Base-by-base conservation (phyloP, 371 early-diverging fungal species). In the Apophysomyces ossiformis region DNA sequence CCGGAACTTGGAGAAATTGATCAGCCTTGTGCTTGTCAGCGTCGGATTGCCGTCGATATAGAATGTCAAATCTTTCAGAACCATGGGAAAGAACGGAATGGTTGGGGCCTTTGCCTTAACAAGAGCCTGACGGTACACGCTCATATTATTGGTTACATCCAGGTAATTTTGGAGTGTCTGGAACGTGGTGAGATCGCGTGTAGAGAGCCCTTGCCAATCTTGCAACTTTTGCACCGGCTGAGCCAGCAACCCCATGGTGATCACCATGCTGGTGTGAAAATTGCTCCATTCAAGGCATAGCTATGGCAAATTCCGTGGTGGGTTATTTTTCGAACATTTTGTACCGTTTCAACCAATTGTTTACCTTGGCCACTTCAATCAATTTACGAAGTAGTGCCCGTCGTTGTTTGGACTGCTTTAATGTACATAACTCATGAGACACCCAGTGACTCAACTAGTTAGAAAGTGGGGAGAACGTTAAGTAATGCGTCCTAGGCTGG, bases 361-460 rank as follows among this genome's bases (percentile, higher is more conserved):
- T 69, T 73, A 79, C 83, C 72, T 78, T 79, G n/a, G 82, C 73
- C 37, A 79, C 69, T 9, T 78, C 76, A 32, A 82, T 77, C 12
- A 79, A 69, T 15, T 77, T 79, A 43, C 65, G 60, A 1, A 79
- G 47, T 38, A 75, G 57, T n/a, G 35, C 54, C 35, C 78, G 69
- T 37, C 70, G 68, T 7, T 71, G 60, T 46, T 82, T 82, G 12
- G 69, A 15, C 32, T 54, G 62, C 37, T 71, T 62, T 2, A 65
- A 47, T n/a, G 61, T 67, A 58, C 65, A 65, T 8, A 79, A 50
- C 50, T 82, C 83, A 72, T 78, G 76, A 13, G 66, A 63, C n/a
- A 82, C 70, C 83, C 83, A 82, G 67, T 77, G 78, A 95, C 76
- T 92, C 91, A 81, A 89, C 98, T 11, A 91, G 95, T 9, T 35